phyloP scores from a whole-genome alignment of 495 filamentous ascomycete genomes.

The Penicillium mononematosum region DNA sequence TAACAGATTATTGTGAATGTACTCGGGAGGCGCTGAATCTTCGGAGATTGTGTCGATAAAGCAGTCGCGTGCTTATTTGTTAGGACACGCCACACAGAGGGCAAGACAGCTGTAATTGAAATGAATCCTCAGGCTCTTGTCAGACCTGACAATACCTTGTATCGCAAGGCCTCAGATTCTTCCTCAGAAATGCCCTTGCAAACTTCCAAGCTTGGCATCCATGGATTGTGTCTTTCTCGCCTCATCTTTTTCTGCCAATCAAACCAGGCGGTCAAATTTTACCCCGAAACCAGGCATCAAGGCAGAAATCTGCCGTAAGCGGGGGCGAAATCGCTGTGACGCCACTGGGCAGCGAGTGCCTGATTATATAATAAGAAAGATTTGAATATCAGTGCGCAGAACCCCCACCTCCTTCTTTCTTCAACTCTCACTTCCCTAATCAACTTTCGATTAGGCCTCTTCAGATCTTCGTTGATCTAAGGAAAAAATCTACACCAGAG shows the following conservation, averaged over 20 bases:
- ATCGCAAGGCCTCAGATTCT: not conserved
- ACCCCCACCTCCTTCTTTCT: slow-evolving; percentile 22
- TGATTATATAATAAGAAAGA: slow-evolving; percentile 32
- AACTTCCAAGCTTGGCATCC: not conserved
- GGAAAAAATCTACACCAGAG: slow-evolving; percentile 9
- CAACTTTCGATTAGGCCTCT: slow-evolving; percentile 11
- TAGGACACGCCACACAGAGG: not conserved
- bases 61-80: slow-evolving; percentile 5
- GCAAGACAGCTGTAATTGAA: not conserved
- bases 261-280: slow-evolving; percentile 22
- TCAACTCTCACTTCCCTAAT: slow-evolving; percentile 12
- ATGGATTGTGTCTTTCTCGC: not conserved
- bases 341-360: slow-evolving; percentile 28
- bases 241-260: slow-evolving; percentile 19
- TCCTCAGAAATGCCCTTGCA: not conserved
- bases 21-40: not conserved
- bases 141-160: not conserved
- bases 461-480: slow-evolving; percentile 18
- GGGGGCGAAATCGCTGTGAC: slow-evolving; percentile 14
- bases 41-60: not conserved
- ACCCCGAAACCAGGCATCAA: slow-evolving; percentile 6
- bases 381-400: slow-evolving; percentile 26
- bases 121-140: not conserved
- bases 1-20: not conserved
- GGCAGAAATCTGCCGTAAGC: not conserved